Evolutionary conservation across 441 rosid genomes (phyloP), one percentile per base, ranked within the genome.

Genomic region (Lepidium campestre): DNA sequence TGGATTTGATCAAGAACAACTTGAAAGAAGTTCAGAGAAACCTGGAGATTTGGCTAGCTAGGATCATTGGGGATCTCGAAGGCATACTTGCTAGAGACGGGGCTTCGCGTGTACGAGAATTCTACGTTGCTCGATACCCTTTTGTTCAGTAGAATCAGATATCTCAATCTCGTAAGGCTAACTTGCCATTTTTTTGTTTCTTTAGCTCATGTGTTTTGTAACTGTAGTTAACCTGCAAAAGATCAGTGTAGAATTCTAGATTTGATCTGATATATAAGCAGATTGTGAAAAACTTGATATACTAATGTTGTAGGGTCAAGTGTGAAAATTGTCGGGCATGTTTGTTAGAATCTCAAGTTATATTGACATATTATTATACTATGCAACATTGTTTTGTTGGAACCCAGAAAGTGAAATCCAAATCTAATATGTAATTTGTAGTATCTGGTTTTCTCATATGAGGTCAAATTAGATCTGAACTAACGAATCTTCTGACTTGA

Each of bases 31-130:
- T 89, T 50, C 98, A 92, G 70, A 86, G 98, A 75, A 92, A 92
- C 80, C 59, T 87, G 67, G 98, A 92, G 79, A 87, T 92, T 72
- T 89, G 96, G 95, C 45, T 92, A 72, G 98, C 98, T 72, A 83
- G 96, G 60, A 89, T 92, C 35, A 86, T 83, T 0, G 98, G 98
- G 52, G 93, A 89, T 68, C 88, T 92, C 1, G 87, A 92, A 86
- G 98, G 98, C 55, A 85, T 88, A 62, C 80, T 88, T 52, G 87
- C 98, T 20, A 72, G 93, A 67, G 98, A 92, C 1, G 91, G 90
- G 2, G 81, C 81, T 6, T 82, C 98, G 1, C 79, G 77, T 25
- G 76, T 78, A 2, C 78, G 89, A 73, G 96, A 91, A 56, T 86
- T 78, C 62, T 87, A 79, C 40, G 73, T 79, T 37, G 73, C 98